Percentiles rank a stretch among this genome's conserved stretches.
Conservation (phyloP, 495 filamentous ascomycete genomes). For the Neurospora terricola region DNA sequence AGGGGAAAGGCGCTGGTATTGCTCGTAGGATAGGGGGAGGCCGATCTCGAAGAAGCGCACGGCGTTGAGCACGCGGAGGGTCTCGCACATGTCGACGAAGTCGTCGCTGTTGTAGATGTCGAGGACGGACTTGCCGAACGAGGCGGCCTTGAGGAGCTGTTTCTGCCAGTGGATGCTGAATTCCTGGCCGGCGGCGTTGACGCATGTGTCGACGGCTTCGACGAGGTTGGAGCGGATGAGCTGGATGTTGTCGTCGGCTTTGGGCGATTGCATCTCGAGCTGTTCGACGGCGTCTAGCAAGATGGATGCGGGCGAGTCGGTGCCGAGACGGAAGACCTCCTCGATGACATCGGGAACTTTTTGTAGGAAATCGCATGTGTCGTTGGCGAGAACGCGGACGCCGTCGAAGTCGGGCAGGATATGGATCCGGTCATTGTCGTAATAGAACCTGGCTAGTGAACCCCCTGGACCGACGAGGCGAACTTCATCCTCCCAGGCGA, state of each 20-base stretch:
- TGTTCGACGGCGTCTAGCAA: constrained; percentile 87
- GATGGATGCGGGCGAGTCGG: constrained; percentile 71
- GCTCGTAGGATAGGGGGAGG: constrained; percentile 83
- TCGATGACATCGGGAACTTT: constrained; percentile 83
- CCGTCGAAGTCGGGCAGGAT: constrained; percentile 87
- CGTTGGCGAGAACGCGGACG: constrained; percentile 76
- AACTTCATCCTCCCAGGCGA: constrained; percentile 98
- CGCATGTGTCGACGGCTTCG: constrained; percentile 86
- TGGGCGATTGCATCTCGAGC: constrained; percentile 86
- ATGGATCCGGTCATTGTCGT: constrained; percentile 76
- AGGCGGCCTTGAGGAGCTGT: constrained; percentile 85
- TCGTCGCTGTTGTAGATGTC: constrained; percentile 96
- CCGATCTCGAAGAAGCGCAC: constrained; percentile 86
- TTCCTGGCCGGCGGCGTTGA: constrained; percentile 85
- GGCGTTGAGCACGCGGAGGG: constrained; percentile 82
- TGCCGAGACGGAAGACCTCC: constrained; percentile 79
- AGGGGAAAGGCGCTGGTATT: constrained; percentile 75
- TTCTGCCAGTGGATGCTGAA: constrained; percentile 90
- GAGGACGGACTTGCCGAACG: constrained; percentile 92
- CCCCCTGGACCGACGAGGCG: constrained; percentile 84
- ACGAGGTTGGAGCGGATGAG: constrained; percentile 77
- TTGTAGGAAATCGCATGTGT: constrained; percentile 90
- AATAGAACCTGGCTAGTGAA: constrained; percentile 71
- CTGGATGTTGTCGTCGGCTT: constrained; percentile 95
- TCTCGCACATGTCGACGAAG: constrained; percentile 97